Conservation (phyloP, 1,284 basidiomycete species). For the Meira miltonrushii region DNA sequence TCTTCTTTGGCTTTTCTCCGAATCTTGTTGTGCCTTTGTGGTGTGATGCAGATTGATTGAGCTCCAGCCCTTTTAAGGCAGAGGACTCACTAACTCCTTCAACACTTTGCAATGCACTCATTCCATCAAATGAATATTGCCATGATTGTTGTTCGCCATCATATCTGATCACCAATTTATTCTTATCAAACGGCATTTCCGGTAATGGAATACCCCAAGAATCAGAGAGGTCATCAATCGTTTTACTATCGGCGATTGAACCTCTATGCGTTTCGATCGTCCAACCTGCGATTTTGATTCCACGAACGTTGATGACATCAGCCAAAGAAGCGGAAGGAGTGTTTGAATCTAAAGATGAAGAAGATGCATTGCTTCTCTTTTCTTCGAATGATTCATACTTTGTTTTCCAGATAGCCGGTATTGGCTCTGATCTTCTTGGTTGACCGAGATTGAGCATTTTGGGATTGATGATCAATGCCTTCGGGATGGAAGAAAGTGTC, state of each 20-base stretch:
- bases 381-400: no score
- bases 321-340: no score
- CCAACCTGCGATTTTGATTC: conserved; percentile 43
- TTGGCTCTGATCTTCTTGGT: no score
- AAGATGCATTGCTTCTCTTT: no score
- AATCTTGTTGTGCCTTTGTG: background rate
- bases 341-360: no score
- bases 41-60: conserved; percentile 11
- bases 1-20: conserved; percentile 25
- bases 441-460: no score
- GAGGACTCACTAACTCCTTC: conserved; percentile 67
- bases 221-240: conserved; percentile 61
- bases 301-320: conserved; percentile 9
- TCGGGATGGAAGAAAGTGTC: no score
- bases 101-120: conserved; percentile 68
- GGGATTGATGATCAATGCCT: no score
- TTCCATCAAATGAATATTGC: conserved; percentile 65
- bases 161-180: conserved; percentile 63
- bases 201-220: conserved; percentile 77
- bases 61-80: conserved; percentile 64
- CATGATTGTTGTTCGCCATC: conserved; percentile 57
- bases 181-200: conserved; percentile 95
- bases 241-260: conserved; percentile 46
- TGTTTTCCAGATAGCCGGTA: no score
- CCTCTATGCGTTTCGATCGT: conserved; percentile 35